Conservation (phyloP, 805 yeast species). For the Kockiozyma suomiensis region DNA sequence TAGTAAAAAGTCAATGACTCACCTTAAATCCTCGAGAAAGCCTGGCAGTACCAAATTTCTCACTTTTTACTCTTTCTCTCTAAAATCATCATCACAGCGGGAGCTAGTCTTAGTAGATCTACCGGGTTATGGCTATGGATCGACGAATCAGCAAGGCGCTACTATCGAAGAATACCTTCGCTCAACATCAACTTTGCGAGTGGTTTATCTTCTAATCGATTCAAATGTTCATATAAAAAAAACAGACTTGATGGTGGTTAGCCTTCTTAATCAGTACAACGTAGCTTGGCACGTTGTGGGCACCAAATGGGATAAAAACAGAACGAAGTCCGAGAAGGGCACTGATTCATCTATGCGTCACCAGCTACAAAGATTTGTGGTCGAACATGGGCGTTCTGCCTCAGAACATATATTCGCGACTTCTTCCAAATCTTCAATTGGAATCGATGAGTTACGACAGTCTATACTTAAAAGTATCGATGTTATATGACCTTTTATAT, state of each 20-base stretch:
- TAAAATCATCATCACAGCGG: slow-evolving; percentile 56
- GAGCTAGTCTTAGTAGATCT: slow-evolving; percentile 72
- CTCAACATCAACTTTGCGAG: slow-evolving; percentile 46
- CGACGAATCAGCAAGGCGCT: slow-evolving; percentile 67
- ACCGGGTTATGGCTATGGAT: slow-evolving; percentile 87
- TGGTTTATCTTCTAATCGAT: slow-evolving; percentile 21
- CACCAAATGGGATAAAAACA: slow-evolving; percentile 20
- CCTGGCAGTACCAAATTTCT: slow-evolving; percentile 26
- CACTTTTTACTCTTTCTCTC: slow-evolving; percentile 5
- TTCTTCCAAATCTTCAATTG: slow-evolving; percentile 1
- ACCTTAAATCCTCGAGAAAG: slow-evolving; percentile 3
- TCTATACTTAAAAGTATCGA: slow-evolving; percentile 8
- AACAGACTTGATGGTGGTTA: slow-evolving; percentile 8
- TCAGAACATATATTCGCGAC: background rate
- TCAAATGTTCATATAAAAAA: background rate
- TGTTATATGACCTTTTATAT: background rate
- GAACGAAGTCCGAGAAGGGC: background rate
- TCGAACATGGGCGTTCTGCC: background rate
- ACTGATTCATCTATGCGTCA: background rate
- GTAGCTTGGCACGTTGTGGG: slow-evolving; percentile 23
- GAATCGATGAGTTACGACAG: slow-evolving; percentile 13
- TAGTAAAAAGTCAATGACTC: background rate
- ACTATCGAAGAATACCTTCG: slow-evolving; percentile 64
- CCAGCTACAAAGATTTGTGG: background rate
- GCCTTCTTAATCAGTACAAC: slow-evolving; percentile 1